Evolutionary conservation across 148 eudicot genomes (phyloP).

Genomic region (Vaccinium darrowii): DNA sequence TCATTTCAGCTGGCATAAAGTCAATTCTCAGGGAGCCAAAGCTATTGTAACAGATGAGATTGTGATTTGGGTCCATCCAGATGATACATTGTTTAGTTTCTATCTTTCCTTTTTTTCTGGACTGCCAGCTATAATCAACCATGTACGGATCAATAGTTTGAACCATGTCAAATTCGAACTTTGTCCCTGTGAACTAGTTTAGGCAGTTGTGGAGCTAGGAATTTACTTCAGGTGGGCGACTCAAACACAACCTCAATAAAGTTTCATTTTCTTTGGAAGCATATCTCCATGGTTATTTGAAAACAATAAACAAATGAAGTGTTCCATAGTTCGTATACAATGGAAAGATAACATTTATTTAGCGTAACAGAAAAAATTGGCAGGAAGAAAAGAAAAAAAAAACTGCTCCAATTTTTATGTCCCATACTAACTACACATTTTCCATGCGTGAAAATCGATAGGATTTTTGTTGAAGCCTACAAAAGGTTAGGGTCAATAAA

Average conservation of each 20-base stretch:
- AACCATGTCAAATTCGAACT: constrained; percentile 5
- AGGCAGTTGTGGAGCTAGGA: neutral
- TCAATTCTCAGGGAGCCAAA: neutral
- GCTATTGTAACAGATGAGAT: neutral
- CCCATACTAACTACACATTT: neutral
- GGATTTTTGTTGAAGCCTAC: neutral
- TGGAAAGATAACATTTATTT: neutral
- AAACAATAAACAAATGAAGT: neutral
- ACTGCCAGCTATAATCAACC: neutral
- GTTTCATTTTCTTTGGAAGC: neutral
- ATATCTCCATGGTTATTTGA: neutral
- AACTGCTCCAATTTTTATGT: neutral
- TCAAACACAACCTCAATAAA: neutral
- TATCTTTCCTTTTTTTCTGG: neutral
- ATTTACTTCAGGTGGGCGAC: neutral
- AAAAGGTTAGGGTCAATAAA: neutral
- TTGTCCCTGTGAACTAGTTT: neutral
- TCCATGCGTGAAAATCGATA: neutral
- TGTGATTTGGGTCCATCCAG: neutral
- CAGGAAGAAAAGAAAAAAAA: neutral
- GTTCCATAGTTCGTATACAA: neutral
- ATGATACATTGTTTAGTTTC: neutral
- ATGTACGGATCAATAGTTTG: neutral
- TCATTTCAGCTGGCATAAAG: neutral
- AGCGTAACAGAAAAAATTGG: neutral